phyloP scores from a whole-genome alignment of 1,284 basidiomycete genomes.

The Sanghuangporus weigelae region DNA sequence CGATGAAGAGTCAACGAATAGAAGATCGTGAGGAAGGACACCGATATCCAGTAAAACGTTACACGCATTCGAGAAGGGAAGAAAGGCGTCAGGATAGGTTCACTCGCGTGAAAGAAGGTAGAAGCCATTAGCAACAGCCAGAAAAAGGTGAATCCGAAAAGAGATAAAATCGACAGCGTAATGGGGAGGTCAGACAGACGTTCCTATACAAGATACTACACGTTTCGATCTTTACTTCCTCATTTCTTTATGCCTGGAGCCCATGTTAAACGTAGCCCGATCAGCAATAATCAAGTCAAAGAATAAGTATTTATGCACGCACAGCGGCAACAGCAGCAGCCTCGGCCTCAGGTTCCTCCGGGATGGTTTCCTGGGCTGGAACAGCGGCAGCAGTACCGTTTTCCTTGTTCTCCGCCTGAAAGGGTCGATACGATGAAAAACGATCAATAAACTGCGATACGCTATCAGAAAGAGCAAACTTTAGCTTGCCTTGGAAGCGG shows the following conservation, averaged over 20 bases:
- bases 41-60: not conserved
- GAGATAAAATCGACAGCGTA: not conserved
- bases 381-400: conserved; percentile 31
- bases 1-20: not conserved
- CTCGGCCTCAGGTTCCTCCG: conserved; percentile 48
- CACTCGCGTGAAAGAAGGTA: not conserved
- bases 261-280: not conserved
- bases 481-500: conserved; percentile 36
- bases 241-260: not conserved
- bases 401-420: conserved; percentile 40
- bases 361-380: conserved; percentile 39
- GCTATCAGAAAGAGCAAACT: not conserved
- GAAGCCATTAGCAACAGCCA: not conserved
- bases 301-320: not conserved
- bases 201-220: conserved; percentile 11
- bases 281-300: not conserved
- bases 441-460: conserved; percentile 11
- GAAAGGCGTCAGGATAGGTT: not conserved
- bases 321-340: conserved; percentile 25
- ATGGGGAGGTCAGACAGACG: not conserved
- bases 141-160: not conserved
- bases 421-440: not conserved
- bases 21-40: not conserved
- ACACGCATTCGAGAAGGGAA: not conserved
- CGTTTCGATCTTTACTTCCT: not conserved